Percentiles rank a stretch among this genome's conserved stretches.
phyloP scores from a whole-genome alignment of 2,329 filamentous ascomycete species.

The Thelonectria blattea region DNA sequence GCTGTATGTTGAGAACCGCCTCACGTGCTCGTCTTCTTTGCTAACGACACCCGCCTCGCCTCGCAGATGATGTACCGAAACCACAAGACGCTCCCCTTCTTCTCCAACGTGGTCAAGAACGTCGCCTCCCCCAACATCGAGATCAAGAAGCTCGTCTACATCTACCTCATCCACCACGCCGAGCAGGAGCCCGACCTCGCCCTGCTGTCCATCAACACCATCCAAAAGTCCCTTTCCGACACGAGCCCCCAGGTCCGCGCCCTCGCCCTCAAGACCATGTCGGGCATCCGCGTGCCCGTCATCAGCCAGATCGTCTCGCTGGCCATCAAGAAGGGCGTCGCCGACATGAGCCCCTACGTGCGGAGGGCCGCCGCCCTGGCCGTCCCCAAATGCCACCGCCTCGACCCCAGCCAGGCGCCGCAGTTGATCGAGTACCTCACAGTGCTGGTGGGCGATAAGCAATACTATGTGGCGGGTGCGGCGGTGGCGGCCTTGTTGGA shows the following conservation, averaged over 20 bases:
- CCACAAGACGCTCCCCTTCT: slow-evolving; percentile 88
- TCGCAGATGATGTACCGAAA: slow-evolving; percentile 90
- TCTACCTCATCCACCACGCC: slow-evolving; percentile 95
- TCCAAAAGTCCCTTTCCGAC: slow-evolving; percentile 96
- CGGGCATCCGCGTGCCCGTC: slow-evolving; percentile 92
- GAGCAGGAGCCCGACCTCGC: slow-evolving; percentile 95
- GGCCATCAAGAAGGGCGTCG: slow-evolving; percentile 91
- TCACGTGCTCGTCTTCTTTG: slow-evolving; percentile 1
- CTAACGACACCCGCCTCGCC: slow-evolving; percentile 5
- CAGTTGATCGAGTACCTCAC: slow-evolving; percentile 84
- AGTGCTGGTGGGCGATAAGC: slow-evolving; percentile 82
- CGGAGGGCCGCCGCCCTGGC: slow-evolving; percentile 91
- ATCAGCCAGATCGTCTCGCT: slow-evolving; percentile 97
- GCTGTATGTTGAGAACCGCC: slow-evolving; percentile 64
- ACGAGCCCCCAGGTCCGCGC: slow-evolving; percentile 88
- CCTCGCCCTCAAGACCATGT: slow-evolving; percentile 95
- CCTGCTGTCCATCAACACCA: slow-evolving; percentile 96
- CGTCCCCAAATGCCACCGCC: slow-evolving; percentile 92
- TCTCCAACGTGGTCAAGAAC: slow-evolving; percentile 98
- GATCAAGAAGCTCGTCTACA: slow-evolving; percentile 98
- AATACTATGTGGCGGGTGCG: slow-evolving; percentile 95
- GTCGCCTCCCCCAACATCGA: slow-evolving; percentile 92
- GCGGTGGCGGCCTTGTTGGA: slow-evolving; percentile 90
- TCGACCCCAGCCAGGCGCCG: slow-evolving; percentile 85
- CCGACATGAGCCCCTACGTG: slow-evolving; percentile 93